phyloP scores from a whole-genome alignment of 805 yeast genomes.

The Schwanniomyces occidentalis region DNA sequence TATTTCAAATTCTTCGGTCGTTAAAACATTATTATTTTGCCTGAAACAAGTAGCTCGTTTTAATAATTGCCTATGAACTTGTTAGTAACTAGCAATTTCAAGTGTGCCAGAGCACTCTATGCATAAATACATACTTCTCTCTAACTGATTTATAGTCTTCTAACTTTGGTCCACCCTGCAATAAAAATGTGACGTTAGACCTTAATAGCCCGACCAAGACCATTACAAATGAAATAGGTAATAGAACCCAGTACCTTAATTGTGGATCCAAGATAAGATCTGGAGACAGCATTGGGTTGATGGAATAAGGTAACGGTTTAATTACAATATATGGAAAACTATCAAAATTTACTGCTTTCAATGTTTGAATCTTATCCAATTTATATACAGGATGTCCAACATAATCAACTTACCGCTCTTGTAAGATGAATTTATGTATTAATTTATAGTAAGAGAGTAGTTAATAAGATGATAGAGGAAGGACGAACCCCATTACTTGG shows the following conservation, averaged over 20 bases:
- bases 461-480: too few relatives aligned
- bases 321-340: too few relatives aligned
- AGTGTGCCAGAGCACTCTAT: neutral
- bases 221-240: slow-evolving; percentile 90
- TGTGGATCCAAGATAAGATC: slow-evolving; percentile 69
- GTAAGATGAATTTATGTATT: too few relatives aligned
- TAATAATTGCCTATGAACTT: slow-evolving; percentile 49
- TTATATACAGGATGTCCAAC: too few relatives aligned
- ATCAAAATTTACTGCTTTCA: too few relatives aligned
- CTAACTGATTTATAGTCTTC: slow-evolving; percentile 48
- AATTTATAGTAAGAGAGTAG: too few relatives aligned
- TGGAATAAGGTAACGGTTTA: too few relatives aligned
- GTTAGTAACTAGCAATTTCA: slow-evolving; percentile 9
- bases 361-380: too few relatives aligned
- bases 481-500: too few relatives aligned
- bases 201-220: slow-evolving; percentile 80
- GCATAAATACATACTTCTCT: slow-evolving; percentile 25
- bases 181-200: slow-evolving; percentile 61
- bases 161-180: slow-evolving; percentile 59
- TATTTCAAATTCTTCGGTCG: slow-evolving; percentile 49
- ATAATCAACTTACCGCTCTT: too few relatives aligned
- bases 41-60: slow-evolving; percentile 59
- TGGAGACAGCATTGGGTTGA: slow-evolving; percentile 10
- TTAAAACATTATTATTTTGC: slow-evolving; percentile 52
- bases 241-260: slow-evolving; percentile 82